Evolutionary conservation across 2,329 filamentous ascomycete species (phyloP).

Genomic region (Colletotrichum sp.): DNA sequence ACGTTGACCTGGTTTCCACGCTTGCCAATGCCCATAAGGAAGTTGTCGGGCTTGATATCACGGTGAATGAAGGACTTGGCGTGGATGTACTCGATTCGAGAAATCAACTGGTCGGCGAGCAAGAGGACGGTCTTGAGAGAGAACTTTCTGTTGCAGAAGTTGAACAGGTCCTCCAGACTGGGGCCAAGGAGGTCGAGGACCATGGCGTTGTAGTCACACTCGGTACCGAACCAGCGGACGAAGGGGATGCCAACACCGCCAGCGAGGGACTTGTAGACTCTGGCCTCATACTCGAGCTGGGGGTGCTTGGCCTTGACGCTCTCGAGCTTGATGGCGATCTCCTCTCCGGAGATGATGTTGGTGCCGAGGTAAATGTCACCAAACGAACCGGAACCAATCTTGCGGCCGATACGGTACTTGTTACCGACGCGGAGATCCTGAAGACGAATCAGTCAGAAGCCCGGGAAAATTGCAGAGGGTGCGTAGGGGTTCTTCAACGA

Average conservation of each 20-base stretch:
- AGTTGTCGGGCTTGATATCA: constrained; percentile 99
- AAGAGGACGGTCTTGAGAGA: constrained; percentile 97
- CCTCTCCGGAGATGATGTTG: constrained; percentile 99
- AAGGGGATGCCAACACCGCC: constrained; percentile 98
- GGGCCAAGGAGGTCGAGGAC: constrained; percentile 96
- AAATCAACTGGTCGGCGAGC: constrained; percentile 97
- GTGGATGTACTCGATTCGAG: constrained; percentile 99
- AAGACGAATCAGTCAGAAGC: not conserved
- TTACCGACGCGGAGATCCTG: constrained; percentile 99
- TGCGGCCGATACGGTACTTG: constrained; percentile 99
- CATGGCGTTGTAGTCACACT: constrained; percentile 99
- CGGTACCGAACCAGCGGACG: constrained; percentile 98
- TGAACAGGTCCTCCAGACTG: constrained; percentile 97
- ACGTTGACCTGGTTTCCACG: constrained; percentile 99
- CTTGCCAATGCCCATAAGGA: constrained; percentile 99
- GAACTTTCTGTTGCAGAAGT: constrained; percentile 99
- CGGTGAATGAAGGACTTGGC: constrained; percentile 99
- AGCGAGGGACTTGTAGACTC: constrained; percentile 88
- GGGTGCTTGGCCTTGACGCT: constrained; percentile 99
- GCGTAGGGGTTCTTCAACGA: not conserved
- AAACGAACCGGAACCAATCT: constrained; percentile 97
- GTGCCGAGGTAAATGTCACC: constrained; percentile 99
- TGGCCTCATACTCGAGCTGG: constrained; percentile 97
- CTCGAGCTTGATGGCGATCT: constrained; percentile 99
- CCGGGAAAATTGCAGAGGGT: not conserved